Evolutionary conservation across 164 flowering plant species (phyloP), one percentile per base, ranked within the genome.

Genomic region (Vitis rupestris): DNA sequence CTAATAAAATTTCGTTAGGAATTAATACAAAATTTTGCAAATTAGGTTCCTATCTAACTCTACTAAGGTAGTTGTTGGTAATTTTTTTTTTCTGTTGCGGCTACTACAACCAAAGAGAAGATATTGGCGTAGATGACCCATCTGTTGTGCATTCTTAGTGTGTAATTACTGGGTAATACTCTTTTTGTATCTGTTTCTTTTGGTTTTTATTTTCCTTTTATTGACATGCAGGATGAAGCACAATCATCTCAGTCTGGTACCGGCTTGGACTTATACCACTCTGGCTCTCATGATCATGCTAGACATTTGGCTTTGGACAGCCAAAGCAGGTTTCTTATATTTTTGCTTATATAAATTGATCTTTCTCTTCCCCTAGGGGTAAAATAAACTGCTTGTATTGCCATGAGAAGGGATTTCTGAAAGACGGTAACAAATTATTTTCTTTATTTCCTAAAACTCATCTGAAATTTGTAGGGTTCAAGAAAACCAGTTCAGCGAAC

Each of bases 171-270:
- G 27, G 1, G 4, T 37, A 37, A 37, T 37, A 37, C 29, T 57
- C 0, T 50, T 7, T 59, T 10, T 49, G 44, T 37, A 37, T 37
- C 29, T 48, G 13, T 49, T 11, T 27, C 27, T 1, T 47, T 27
- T 19, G 19, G 12, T 15, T 29, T 11, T 16, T 10, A 47, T 50
- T 50, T 67, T 65, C 29, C 50, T 49, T 56, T 67, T 74, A 10
- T 67, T 63, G 56, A 13, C 19, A 10, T 75, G 75, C 83, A 92
- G 97, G 92, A 83, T 70, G 87, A 80, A 48, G 69, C 73, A n/a
- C 80, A 65, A 50, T 62, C 82, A 74, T 78, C 83, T 68, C 82
- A 80, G 15, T 61, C 73, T 16, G 64, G 68, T 55, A 63, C 63
- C 51, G 74, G 68, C 67, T 69, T 59, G 54, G 85, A 85, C 65